phyloP scores from a whole-genome alignment of 2,329 filamentous ascomycete genomes.

The Metarhizium sp. region DNA sequence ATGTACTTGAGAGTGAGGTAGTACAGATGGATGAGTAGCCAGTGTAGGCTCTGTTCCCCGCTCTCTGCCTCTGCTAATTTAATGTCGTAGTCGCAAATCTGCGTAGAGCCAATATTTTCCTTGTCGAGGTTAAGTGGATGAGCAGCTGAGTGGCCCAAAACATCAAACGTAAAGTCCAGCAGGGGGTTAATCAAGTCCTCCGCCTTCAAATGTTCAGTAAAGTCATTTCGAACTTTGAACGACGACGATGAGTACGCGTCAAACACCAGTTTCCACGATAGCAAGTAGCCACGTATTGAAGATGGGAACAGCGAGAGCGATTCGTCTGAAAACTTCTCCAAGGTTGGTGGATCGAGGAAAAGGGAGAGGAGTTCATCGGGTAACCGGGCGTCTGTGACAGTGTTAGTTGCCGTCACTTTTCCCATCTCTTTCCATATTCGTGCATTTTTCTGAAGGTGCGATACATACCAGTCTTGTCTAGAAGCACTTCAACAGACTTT shows the following conservation, averaged over 20 bases:
- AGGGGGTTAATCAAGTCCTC: constrained; percentile 60
- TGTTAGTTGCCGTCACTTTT: background rate
- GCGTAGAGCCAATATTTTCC: constrained; percentile 45
- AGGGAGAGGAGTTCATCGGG: constrained; percentile 81
- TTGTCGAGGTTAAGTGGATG: constrained; percentile 67
- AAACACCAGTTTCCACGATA: constrained; percentile 86
- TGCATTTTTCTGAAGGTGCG: background rate
- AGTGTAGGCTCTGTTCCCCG: constrained; percentile 67
- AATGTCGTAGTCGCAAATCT: constrained; percentile 48
- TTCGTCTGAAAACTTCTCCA: constrained; percentile 57
- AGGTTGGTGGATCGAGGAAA: constrained; percentile 66
- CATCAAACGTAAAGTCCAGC: constrained; percentile 72
- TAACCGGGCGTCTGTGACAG: constrained; percentile 48
- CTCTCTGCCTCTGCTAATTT: constrained; percentile 45
- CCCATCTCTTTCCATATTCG: background rate
- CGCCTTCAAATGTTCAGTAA: constrained; percentile 68
- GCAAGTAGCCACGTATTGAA: constrained; percentile 66
- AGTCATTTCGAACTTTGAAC: constrained; percentile 73
- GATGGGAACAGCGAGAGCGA: constrained; percentile 60
- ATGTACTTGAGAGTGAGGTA: constrained; percentile 71
- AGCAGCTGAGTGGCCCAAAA: constrained; percentile 69
- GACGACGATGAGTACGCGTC: constrained; percentile 74
- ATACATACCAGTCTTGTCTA: constrained; percentile 53
- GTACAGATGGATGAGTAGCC: constrained; percentile 77
- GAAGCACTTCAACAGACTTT: constrained; percentile 64